phyloP scores from a whole-genome alignment of 2,329 filamentous ascomycete species.

The Dactylellina parvicollis region DNA sequence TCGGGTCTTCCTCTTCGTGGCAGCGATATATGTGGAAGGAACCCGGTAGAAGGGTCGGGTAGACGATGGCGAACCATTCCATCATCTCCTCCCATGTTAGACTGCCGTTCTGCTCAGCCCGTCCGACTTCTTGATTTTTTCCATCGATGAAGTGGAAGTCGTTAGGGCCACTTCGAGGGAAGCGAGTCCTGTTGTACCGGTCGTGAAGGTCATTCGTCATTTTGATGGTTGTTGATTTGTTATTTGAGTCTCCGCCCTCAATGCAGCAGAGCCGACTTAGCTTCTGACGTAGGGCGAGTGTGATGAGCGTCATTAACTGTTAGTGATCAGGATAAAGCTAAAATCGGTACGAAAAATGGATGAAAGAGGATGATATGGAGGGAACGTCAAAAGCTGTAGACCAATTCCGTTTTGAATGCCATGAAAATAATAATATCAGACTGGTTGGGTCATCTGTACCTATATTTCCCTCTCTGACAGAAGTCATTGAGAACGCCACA shows the following conservation, averaged over 20 bases:
- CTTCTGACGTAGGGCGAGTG: no score
- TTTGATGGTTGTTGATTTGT: no score
- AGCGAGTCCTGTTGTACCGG: neutral
- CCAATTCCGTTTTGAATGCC: no score
- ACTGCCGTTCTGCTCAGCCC: slow-evolving; percentile 11
- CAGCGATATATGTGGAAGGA: slow-evolving; percentile 15
- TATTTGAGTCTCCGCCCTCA: neutral
- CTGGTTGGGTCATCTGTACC: no score
- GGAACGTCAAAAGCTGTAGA: no score
- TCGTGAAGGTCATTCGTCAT: neutral
- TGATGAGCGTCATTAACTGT: no score
- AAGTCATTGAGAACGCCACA: no score
- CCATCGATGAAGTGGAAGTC: slow-evolving; percentile 31
- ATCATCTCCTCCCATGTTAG: slow-evolving; percentile 25
- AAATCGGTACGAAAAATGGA: no score
- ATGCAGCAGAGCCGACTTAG: neutral
- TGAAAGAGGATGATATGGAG: no score
- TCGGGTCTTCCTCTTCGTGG: neutral
- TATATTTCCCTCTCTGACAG: no score
- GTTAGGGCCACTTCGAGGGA: neutral
- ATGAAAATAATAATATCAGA: no score
- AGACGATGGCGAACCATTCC: slow-evolving; percentile 27
- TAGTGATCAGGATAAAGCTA: no score
- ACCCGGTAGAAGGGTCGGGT: slow-evolving; percentile 15
- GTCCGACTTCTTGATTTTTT: slow-evolving; percentile 18